A percentile compares a stretch with the other conserved stretches of the same genome.
These are phyloP conservation scores for Dactylellina cionopaga DNA, from an alignment of 2,329 filamentous ascomycete genomes.

Conservation along the genomic window DNA sequence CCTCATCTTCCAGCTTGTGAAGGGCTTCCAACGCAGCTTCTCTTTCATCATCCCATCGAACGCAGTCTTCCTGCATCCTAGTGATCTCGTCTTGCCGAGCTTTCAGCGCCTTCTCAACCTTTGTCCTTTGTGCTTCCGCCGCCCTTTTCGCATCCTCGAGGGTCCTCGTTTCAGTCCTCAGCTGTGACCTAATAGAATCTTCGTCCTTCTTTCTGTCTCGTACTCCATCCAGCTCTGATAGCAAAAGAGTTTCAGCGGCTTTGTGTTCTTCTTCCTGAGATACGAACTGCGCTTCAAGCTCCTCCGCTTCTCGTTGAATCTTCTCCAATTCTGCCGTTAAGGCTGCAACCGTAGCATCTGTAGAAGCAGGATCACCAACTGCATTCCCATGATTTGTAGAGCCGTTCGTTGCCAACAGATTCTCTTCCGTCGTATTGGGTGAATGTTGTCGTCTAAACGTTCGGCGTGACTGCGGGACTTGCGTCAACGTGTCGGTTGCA, in stretches of 20 bases:
- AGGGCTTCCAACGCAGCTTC: conserved; percentile 61
- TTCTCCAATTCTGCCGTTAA: conserved; percentile 83
- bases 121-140: conserved; percentile 75
- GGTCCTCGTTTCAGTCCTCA: conserved; percentile 56
- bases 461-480: conserved; percentile 35
- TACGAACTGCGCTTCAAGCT: conserved; percentile 74
- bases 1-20: conserved; percentile 69
- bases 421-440: conserved; percentile 48
- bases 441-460: conserved; percentile 48
- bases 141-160: conserved; percentile 72
- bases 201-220: conserved; percentile 64
- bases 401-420: conserved; percentile 40
- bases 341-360: conserved; percentile 55
- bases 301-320: conserved; percentile 84
- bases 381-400: conserved; percentile 4
- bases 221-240: conserved; percentile 55
- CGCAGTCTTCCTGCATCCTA: conserved; percentile 76
- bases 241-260: conserved; percentile 61
- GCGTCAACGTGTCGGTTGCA: conserved; percentile 45
- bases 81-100: conserved; percentile 92
- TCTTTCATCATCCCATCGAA: conserved; percentile 71
- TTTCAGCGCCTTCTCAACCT: conserved; percentile 81
- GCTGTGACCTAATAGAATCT: conserved; percentile 61
- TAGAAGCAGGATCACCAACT: conserved; percentile 30
- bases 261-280: conserved; percentile 69